These are phyloP conservation scores for Scedosporium boydii DNA, from an alignment of 2,329 filamentous ascomycete species.

Conservation along the genomic window DNA sequence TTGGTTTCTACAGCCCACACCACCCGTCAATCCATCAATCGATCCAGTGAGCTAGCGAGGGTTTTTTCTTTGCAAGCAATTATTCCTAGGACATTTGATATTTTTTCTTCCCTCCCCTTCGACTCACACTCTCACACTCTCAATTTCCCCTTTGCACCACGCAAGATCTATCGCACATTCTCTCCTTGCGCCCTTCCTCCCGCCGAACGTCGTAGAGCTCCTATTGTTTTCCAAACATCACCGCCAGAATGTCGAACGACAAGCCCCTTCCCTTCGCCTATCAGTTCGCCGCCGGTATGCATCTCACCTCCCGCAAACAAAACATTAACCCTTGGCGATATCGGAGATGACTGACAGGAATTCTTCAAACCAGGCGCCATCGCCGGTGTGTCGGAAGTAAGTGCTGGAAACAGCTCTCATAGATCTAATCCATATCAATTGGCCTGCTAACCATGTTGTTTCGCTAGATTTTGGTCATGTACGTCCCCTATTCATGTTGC, in stretches of 20 bases:
- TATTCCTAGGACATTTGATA: background rate
- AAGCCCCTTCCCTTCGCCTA: slow-evolving; percentile 86
- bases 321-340: slow-evolving; percentile 7
- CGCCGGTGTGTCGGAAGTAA: slow-evolving; percentile 93
- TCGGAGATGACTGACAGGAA: slow-evolving; percentile 18
- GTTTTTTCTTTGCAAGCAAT: background rate
- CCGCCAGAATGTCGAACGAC: slow-evolving; percentile 45
- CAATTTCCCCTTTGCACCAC: background rate
- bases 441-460: slow-evolving; percentile 1
- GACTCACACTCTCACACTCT: background rate
- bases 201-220: background rate
- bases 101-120: background rate
- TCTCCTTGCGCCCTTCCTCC: background rate
- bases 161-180: background rate
- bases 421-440: background rate
- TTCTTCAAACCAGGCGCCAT: slow-evolving; percentile 57
- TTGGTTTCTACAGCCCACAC: background rate
- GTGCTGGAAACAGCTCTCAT: slow-evolving; percentile 20
- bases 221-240: background rate
- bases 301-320: slow-evolving; percentile 14
- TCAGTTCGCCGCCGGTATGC: slow-evolving; percentile 84
- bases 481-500: slow-evolving; percentile 21
- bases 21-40: background rate
- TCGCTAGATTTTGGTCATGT: slow-evolving; percentile 78
- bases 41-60: background rate